A percentile compares a stretch with the other conserved stretches of the same genome.
These are phyloP conservation scores for Tylopilus plumbeoviolaceoides DNA, from an alignment of 768 basidiomycete species.

Conservation along the genomic window DNA sequence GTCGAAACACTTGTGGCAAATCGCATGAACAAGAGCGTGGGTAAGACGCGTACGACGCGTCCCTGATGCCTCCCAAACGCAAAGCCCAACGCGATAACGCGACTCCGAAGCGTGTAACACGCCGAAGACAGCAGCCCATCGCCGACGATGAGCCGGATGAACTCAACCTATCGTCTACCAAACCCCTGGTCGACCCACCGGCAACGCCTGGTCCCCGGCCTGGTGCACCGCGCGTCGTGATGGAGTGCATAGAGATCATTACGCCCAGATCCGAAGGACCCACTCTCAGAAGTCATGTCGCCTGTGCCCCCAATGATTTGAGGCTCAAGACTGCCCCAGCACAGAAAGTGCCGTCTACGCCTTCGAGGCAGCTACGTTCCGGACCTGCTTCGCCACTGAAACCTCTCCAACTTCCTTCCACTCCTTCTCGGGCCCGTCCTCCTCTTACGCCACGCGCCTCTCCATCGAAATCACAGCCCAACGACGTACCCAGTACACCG, in stretches of 20 bases:
- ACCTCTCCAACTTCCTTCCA: constrained; percentile 9
- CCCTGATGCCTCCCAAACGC: constrained; percentile 37
- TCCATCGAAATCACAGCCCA: constrained; percentile 7
- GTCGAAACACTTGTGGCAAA: too few relatives aligned
- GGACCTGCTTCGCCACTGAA: constrained; percentile 2
- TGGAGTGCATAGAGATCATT: constrained; percentile 31
- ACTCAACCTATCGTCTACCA: constrained; percentile 22
- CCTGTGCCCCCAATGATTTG: not conserved
- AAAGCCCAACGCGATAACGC: constrained; percentile 31
- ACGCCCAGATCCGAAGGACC: constrained; percentile 18
- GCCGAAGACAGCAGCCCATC: constrained; percentile 13
- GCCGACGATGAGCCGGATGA: constrained; percentile 25
- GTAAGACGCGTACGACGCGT: constrained; percentile 21
- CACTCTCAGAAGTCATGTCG: constrained; percentile 2
- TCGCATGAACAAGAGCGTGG: constrained; percentile 3
- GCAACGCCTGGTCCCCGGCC: constrained; percentile 22
- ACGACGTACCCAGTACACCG: constrained; percentile 17
- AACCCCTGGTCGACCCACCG: constrained; percentile 8
- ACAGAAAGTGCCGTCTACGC: constrained; percentile 15
- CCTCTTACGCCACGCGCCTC: constrained; percentile 17
- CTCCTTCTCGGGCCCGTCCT: constrained; percentile 12
- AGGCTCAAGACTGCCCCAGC: not conserved
- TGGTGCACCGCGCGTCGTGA: constrained; percentile 19
- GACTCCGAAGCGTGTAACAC: constrained; percentile 33
- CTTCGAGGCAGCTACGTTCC: constrained; percentile 9